Evolutionary conservation across 805 yeast genomes (phyloP), one percentile per base, ranked within the genome.

Genomic region (Naumovozyma baii): DNA sequence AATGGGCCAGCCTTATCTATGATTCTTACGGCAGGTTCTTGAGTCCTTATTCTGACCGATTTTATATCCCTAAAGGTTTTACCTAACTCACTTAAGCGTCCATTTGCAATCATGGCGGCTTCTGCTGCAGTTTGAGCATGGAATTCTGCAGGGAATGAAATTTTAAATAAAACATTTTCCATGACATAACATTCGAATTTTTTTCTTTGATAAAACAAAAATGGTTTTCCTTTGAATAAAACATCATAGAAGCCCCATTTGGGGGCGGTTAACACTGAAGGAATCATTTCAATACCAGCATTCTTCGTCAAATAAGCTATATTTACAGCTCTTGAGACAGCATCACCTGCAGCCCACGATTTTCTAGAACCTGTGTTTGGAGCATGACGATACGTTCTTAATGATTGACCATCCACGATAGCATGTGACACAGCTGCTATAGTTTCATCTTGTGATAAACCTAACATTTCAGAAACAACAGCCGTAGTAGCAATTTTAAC

Each of bases 341-440:
- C 80, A 49, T 75, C 80, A 43, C 80, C 81, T 12, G 81, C 81
- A 19, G 81, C 81, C 81, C 81, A 75, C 1, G 79, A 74, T 59
- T 75, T 75, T 52, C 80, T 67, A 7, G 77, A 69, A 60, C 74
- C 74, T 38, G 80, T 76, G 58, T 75, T 75, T 45, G 81, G 80
- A 8, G 80, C 76, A 51, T 75, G 81, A 51, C 81, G 69, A 51
- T 75, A 75, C 22, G 80, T 76, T 57, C 81, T 67, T 43, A 75
- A 59, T 3, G 76, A 49, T 47, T 73, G 78, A 22, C 80, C 80
- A 55, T 75, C 81, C 20, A 68, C 78, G 59, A 74, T 74, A 7
- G 80, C 79, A 44, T 75, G 80, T 4, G 79, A 72, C 4, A 75
- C 39, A 17, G 78, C 78, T 45, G 68, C 77, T 37, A 68, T 57